Evolutionary conservation across 441 rosid genomes (phyloP).

Genomic region (Theobroma grandiflorum): DNA sequence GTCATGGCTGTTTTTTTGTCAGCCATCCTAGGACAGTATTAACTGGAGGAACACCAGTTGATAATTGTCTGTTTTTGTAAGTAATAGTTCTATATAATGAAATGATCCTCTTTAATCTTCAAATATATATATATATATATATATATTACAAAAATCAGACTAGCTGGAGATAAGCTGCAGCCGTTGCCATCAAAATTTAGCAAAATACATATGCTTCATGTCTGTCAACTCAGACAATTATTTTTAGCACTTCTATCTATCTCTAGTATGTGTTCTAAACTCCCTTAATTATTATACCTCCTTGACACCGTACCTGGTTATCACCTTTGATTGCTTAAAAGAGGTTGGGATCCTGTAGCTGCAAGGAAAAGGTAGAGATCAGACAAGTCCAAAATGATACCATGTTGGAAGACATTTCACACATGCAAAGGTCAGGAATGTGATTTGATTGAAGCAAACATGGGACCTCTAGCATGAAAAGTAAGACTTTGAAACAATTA

Average conservation of each 20-base stretch:
- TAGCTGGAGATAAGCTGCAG: slow-evolving; percentile 15
- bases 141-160: slow-evolving; percentile 26
- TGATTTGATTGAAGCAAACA: not conserved
- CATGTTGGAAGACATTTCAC: not conserved
- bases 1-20: too few species aligned
- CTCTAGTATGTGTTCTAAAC: slow-evolving; percentile 8
- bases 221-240: slow-evolving; percentile 17
- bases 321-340: slow-evolving; percentile 56
- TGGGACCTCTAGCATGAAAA: not conserved
- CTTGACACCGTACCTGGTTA: slow-evolving; percentile 26
- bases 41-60: too few species aligned
- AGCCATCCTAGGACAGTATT: too few species aligned
- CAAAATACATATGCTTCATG: slow-evolving; percentile 14
- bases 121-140: too few species aligned
- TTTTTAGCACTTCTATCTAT: slow-evolving; percentile 12
- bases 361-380: slow-evolving; percentile 35
- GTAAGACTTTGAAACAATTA: not conserved
- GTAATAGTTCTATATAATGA: too few species aligned
- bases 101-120: too few species aligned
- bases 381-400: not conserved
- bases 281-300: not conserved
- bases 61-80: too few species aligned
- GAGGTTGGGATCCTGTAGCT: slow-evolving; percentile 69
- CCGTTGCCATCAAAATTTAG: slow-evolving; percentile 25
- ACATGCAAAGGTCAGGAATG: not conserved